Base-by-base conservation (phyloP, 441 rosid genomes). In the Pelargonium myrrhifolium region DNA sequence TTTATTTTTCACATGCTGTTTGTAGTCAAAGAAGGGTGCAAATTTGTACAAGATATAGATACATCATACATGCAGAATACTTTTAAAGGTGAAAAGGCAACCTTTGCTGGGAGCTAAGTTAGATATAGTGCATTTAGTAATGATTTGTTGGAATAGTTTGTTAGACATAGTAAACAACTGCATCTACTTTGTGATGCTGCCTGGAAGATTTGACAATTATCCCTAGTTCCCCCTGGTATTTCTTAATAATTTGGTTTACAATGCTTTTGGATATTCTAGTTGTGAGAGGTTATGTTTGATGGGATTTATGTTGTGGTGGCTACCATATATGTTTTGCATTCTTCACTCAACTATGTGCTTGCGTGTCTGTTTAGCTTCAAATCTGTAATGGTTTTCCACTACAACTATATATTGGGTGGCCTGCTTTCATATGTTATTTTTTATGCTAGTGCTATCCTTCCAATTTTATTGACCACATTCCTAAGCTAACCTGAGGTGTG, bases 401-500 rank as follows among this genome's bases (percentile, higher is more conserved):
- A 43, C 49, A 10, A 43, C 49, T 43, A 43, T 4, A 43, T 43
- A 11, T 43, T 43, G n/a, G 49, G 49, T 43, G 49, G 42, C 42
- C 42, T 7, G 42, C 42, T 37, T 7, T 7, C 42, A 37, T 43
- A 43, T 43, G 49, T 43, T 43, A n/a, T 31, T 40, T 40, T 9
- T 42, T 43, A 43, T 43, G 49, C 49, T 43, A 43, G 49, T 43
- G 5, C n/a, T 43, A 43, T 43, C 14, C n/a, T 43, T 43, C n/a
- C 5, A 43, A 11, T 43, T 26, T 60, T 60, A 6, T 60, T 14
- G 64, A 60, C 28, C 15, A 60, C 7, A 24, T 60, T 24, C 64
- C 9, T 11, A n/a, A 24, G 14, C 64, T 26, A 60, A 60, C 39
- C 39, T 60, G 39, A 60, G 64, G 64, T 24, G 64, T 24, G 64